These are phyloP conservation scores for Colletotrichum acutatum DNA, from an alignment of 2,329 filamentous ascomycete genomes.

Conservation along the genomic window DNA sequence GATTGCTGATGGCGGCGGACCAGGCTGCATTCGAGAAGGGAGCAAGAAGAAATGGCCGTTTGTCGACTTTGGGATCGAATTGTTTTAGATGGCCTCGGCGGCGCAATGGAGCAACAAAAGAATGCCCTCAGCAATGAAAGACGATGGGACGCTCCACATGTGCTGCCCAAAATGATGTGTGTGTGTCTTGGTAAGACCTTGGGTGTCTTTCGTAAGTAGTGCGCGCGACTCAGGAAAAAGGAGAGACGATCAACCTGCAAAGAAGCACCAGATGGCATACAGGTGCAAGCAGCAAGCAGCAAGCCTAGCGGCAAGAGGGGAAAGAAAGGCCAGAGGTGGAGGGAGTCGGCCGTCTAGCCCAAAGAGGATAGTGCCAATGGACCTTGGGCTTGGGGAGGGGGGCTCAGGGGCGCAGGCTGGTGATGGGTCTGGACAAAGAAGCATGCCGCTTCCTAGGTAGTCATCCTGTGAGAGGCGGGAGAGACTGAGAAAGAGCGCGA, in stretches of 20 bases:
- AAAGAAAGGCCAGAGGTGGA: constrained; percentile 26
- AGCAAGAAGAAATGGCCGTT: constrained; percentile 8
- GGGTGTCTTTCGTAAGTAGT: background rate
- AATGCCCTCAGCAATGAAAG: constrained; percentile 15
- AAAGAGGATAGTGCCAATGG: constrained; percentile 26
- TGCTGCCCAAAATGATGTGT: constrained; percentile 14
- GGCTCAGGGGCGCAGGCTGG: constrained; percentile 15
- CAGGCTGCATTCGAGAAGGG: constrained; percentile 9
- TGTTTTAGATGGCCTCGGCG: constrained; percentile 8
- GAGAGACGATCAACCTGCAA: constrained; percentile 23
- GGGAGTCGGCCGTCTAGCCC: constrained; percentile 27
- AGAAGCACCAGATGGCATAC: constrained; percentile 7
- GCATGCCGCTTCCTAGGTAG: background rate
- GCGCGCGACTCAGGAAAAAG: constrained; percentile 33
- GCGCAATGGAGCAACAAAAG: constrained; percentile 16
- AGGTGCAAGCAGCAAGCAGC: constrained; percentile 1
- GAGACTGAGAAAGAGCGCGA: background rate
- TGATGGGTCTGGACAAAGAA: constrained; percentile 26
- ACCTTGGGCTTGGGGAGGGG: constrained; percentile 4
- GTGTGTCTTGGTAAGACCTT: background rate
- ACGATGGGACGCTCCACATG: background rate
- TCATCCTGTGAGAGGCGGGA: background rate
- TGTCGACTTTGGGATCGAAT: background rate
- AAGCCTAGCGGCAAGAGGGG: constrained; percentile 1
- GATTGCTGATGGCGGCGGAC: constrained; percentile 3